These are phyloP conservation scores for Colletotrichum shisoi DNA, from an alignment of 2,329 filamentous ascomycete species.

Conservation along the genomic window DNA sequence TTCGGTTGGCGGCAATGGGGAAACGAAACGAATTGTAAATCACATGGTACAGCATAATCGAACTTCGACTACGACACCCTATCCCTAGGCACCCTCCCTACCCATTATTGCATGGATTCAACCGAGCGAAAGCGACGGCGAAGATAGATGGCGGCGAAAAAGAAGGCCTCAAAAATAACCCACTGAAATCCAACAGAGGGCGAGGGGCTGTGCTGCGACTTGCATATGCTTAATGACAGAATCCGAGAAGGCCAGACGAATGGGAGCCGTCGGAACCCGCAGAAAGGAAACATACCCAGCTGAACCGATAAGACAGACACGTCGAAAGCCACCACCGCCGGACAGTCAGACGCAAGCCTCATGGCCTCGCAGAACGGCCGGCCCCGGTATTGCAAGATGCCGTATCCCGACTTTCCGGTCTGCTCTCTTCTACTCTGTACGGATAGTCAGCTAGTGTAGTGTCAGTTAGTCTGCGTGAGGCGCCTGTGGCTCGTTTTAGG, in stretches of 20 bases:
- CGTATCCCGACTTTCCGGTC: conserved; percentile 6
- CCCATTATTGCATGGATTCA: too few species aligned
- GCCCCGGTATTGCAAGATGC: not conserved
- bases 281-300: conserved; percentile 6
- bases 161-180: conserved; percentile 7
- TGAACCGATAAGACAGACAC: not conserved
- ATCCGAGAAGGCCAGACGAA: conserved; percentile 44
- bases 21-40: not conserved
- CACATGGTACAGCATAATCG: not conserved
- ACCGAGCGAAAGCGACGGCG: conserved; percentile 6
- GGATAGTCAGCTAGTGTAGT: too few species aligned
- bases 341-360: conserved; percentile 18
- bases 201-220: conserved; percentile 48
- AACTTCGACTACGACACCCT: too few species aligned
- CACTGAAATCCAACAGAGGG: conserved; percentile 20
- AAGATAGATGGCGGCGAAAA: not conserved
- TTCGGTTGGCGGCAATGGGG: conserved; percentile 15
- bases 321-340: not conserved
- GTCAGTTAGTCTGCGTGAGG: not conserved
- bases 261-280: conserved; percentile 43
- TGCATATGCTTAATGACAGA: conserved; percentile 49
- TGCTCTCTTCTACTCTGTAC: conserved; percentile 13
- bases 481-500: conserved; percentile 3
- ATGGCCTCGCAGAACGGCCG: conserved; percentile 1
- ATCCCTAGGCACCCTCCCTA: too few species aligned